These are phyloP conservation scores for Curvularia sp. DNA, from an alignment of 2,329 filamentous ascomycete species.

Conservation along the genomic window DNA sequence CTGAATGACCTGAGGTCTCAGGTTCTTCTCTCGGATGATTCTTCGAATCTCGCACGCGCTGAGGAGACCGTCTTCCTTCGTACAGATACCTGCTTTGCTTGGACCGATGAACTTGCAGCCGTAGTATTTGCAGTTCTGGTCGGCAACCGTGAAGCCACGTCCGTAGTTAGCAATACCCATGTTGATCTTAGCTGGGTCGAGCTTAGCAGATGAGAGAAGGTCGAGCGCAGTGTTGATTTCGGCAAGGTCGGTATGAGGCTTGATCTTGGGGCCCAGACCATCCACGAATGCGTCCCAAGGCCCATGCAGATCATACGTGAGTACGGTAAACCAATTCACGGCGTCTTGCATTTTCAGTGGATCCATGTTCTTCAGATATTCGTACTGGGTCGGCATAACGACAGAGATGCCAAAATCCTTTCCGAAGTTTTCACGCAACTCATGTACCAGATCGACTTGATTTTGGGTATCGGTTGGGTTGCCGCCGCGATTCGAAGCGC, in stretches of 20 bases:
- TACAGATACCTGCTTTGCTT: constrained; percentile 30
- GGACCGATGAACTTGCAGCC: constrained; percentile 33
- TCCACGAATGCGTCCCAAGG: constrained; percentile 19
- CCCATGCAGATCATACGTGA: constrained; percentile 57
- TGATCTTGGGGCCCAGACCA: constrained; percentile 19
- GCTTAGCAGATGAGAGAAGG: constrained; percentile 57
- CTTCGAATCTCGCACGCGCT: constrained; percentile 49
- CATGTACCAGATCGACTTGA: constrained; percentile 30
- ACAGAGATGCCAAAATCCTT: constrained; percentile 34
- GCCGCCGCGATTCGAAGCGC: constrained; percentile 5
- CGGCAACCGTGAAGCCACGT: constrained; percentile 39
- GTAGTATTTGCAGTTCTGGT: constrained; percentile 27
- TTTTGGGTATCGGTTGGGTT: constrained; percentile 44
- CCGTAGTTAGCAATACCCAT: constrained; percentile 60
- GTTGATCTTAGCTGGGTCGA: constrained; percentile 53
- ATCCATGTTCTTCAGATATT: constrained; percentile 39
- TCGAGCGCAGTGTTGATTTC: constrained; percentile 55
- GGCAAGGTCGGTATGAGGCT: constrained; percentile 57
- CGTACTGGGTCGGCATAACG: constrained; percentile 37
- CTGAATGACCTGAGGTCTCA: constrained; percentile 33
- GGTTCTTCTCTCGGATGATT: constrained; percentile 31
- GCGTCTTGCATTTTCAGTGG: constrained; percentile 31
- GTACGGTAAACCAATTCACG: constrained; percentile 57
- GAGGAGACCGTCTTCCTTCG: constrained; percentile 45
- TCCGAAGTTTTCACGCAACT: constrained; percentile 31